Evolutionary conservation across 78 protist genomes (phyloP), one percentile per base, ranked within the genome.

Genomic region (Pelomyxa schiedti): DNA sequence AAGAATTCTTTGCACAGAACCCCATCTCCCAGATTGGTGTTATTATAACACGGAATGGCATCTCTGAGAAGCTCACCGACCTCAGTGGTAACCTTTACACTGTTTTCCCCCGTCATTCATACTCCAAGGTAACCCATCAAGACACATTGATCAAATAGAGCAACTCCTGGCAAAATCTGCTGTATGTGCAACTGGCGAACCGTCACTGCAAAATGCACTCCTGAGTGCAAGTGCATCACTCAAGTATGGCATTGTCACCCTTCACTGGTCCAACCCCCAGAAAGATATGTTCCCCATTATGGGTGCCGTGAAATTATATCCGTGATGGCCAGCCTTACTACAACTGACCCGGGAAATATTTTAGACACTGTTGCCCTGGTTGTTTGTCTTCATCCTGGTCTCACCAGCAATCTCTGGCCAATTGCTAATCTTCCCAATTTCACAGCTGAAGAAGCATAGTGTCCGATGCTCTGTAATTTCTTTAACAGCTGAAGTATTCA

Each of bases 311-410:
- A 89, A 39, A 30, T 81, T 22, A 8, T 89, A 8, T 35, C 85
- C 29, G 28, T 89, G 36, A 71, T 30, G 28, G 58, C 69, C 6
- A 39, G 74, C n/a, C 78, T 88, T 66, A 77, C 87, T 0, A 75
- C 90, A 26, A 76, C 86, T 52, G 95, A 91, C 66, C 93, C 95
- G 22, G 80, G 88, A 35, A 71, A 83, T 47, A 47, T 86, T 1
- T 22, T 3, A 6, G 68, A 65, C 39, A 88, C 95, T 3, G 81
- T 91, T 35, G 32, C n/a, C n/a, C n/a, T n/a, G n/a, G n/a, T n/a
- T n/a, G n/a, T n/a, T n/a, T n/a, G n/a, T n/a, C n/a, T n/a, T n/a
- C n/a, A n/a, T n/a, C n/a, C n/a, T n/a, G n/a, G n/a, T n/a, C n/a
- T n/a, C n/a, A n/a, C n/a, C n/a, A n/a, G n/a, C n/a, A n/a, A n/a